Base-by-base conservation (phyloP, 805 yeast species). In the Clavispora fructus region DNA sequence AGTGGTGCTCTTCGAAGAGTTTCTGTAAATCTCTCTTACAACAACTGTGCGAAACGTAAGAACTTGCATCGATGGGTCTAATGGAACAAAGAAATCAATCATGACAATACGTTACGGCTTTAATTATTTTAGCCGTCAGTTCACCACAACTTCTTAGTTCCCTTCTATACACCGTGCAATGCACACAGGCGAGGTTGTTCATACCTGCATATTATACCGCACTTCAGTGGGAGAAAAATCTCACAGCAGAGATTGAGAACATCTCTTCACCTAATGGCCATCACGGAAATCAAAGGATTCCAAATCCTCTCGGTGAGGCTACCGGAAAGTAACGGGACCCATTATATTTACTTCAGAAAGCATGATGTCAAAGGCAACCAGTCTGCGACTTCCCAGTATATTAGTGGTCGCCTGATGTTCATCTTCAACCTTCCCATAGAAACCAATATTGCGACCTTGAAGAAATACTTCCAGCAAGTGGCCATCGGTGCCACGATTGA, bases 351-450 rank as follows among this genome's bases (percentile, higher is more conserved):
- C 57, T 65, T 78, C 55, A 85, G 85, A 63, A 86, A 82, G 57
- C 95, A 87, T 59, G 67, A 73, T 39, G 59, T 64, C 37, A 68
- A 69, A 43, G 55, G 56, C n/a, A 75, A 77, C 43, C 33, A 25
- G 25, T 19, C 40, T 23, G 27, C 42, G n/a, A n/a, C 42, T 11
- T 25, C 42, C 9, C 44, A 44, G 39, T 42, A 46, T 40, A 42
- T 47, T 12, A 48, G 51, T 25, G 54, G 54, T 23, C 71, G 86
- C 43, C 75, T 86, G 27, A 63, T 91, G n/a, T 91, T 91, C 65
- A 61, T 85, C 6, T 80, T 85, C 47, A 90, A 91, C 60, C 66
- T 89, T 35, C 97, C 97, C 1, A 66, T 83, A 19, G 74, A 77
- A 47, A 74, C 89, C 7, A 71, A 74, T 23, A 57, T 78, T 13